Evolutionary conservation across 805 yeast genomes (phyloP).

Genomic region (Candida orba): DNA sequence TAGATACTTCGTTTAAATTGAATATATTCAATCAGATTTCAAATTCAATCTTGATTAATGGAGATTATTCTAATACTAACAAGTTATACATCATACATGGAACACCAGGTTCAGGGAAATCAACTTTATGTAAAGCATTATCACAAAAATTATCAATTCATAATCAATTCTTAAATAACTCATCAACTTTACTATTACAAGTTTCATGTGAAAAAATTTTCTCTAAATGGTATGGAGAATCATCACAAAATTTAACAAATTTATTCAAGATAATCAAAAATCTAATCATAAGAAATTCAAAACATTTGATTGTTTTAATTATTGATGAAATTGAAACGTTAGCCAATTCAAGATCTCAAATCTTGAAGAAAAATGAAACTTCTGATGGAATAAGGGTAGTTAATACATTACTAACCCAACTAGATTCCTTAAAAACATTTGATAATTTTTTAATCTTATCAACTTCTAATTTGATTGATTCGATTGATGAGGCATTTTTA

Average conservation of each 20-base stretch:
- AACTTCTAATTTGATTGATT: conserved; percentile 33
- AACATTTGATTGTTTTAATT: conserved; percentile 27
- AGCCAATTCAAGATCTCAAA: conserved; percentile 32
- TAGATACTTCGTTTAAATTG: conserved; percentile 26
- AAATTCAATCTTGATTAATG: conserved; percentile 3
- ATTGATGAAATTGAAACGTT: conserved; percentile 42
- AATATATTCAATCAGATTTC: conserved; percentile 22
- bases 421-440: conserved; percentile 31
- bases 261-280: conserved; percentile 30
- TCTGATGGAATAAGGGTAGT: conserved; percentile 37
- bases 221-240: conserved; percentile 41
- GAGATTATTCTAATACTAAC: not conserved
- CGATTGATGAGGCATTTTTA: conserved; percentile 37
- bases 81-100: conserved; percentile 30
- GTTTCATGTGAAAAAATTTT: conserved; percentile 35
- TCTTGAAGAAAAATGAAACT: conserved; percentile 32
- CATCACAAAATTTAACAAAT: conserved; percentile 33
- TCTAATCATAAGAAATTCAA: conserved; percentile 15
- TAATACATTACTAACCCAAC: conserved; percentile 34
- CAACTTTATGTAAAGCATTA: conserved; percentile 33
- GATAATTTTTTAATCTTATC: conserved; percentile 32
- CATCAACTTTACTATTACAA: conserved; percentile 31
- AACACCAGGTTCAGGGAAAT: conserved; percentile 43
- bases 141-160: conserved; percentile 33
- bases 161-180: conserved; percentile 9